Evolutionary conservation across 78 protist genomes (phyloP).

Genomic region (Capsaspora owczarzaki): DNA sequence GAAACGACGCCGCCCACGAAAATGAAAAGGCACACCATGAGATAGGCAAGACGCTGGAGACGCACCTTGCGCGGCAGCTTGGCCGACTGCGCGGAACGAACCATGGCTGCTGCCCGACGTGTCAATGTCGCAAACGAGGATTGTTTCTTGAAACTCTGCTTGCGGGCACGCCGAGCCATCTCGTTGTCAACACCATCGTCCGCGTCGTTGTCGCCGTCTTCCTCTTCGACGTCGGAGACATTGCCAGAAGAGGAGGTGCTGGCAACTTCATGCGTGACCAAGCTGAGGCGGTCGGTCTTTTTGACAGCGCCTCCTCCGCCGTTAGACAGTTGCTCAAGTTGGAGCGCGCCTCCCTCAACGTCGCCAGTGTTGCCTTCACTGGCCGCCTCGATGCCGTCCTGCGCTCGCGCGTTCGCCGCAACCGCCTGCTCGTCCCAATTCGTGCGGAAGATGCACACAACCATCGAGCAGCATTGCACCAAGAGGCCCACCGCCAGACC

Average conservation of each 20-base stretch:
- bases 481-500: background rate
- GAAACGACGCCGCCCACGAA: background rate
- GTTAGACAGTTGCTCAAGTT: too few relatives aligned
- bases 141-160: background rate
- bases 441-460: background rate
- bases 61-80: background rate
- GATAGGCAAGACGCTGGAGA: background rate
- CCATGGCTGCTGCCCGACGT: too few relatives aligned
- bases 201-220: background rate
- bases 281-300: too few relatives aligned
- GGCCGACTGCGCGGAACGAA: too few relatives aligned
- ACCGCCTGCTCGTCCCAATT: background rate
- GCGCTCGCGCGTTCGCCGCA: background rate
- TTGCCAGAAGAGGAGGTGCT: too few relatives aligned
- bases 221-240: background rate
- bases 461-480: background rate
- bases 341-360: too few relatives aligned
- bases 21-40: background rate
- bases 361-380: too few relatives aligned
- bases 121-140: too few relatives aligned
- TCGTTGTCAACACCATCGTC: background rate
- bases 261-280: too few relatives aligned
- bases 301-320: too few relatives aligned
- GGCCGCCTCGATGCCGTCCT: background rate
- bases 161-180: background rate